A percentile compares a stretch with the other conserved stretches of the same genome.
Conservation (phyloP, 2,329 filamentous ascomycete species). For the Phyllosticta citrichinensis region DNA sequence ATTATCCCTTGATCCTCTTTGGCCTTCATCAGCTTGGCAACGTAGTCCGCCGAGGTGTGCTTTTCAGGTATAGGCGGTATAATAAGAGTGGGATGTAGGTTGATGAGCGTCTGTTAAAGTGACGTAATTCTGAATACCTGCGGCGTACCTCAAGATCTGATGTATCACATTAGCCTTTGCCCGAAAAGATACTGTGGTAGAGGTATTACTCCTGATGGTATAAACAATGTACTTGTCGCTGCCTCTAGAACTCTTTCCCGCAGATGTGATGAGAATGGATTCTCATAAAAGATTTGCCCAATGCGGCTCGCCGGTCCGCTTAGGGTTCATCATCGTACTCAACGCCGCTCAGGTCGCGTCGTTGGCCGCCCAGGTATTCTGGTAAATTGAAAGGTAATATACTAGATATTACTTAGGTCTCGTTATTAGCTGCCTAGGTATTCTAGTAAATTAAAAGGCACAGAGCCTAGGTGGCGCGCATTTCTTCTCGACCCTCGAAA, state of each 20-base stretch:
- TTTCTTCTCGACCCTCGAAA: too few relatives aligned
- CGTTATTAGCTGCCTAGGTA: too few relatives aligned
- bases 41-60: slow-evolving; percentile 97
- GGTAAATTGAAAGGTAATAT: slow-evolving; percentile 52
- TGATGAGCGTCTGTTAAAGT: slow-evolving; percentile 75
- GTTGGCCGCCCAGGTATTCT: slow-evolving; percentile 41
- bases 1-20: slow-evolving; percentile 98
- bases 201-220: slow-evolving; percentile 74
- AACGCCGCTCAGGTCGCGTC: slow-evolving; percentile 48
- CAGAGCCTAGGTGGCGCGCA: too few relatives aligned
- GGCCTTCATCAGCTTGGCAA: slow-evolving; percentile 91
- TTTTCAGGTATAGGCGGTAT: slow-evolving; percentile 98
- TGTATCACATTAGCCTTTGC: slow-evolving; percentile 9
- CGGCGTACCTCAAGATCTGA: slow-evolving; percentile 87
- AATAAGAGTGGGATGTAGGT: slow-evolving; percentile 87
- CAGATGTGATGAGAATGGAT: slow-evolving; percentile 87
- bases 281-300: slow-evolving; percentile 94
- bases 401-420: too few relatives aligned
- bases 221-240: slow-evolving; percentile 94
- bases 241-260: slow-evolving; percentile 88
- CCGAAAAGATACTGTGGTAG: background rate
- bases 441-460: too few relatives aligned
- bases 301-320: slow-evolving; percentile 88
- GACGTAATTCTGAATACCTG: slow-evolving; percentile 96
- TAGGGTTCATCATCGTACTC: slow-evolving; percentile 47